A percentile compares a stretch with the other conserved stretches of the same genome.
These are phyloP conservation scores for Luzula sylvatica DNA, from an alignment of 176 grass and related monocot species.

Conservation along the genomic window DNA sequence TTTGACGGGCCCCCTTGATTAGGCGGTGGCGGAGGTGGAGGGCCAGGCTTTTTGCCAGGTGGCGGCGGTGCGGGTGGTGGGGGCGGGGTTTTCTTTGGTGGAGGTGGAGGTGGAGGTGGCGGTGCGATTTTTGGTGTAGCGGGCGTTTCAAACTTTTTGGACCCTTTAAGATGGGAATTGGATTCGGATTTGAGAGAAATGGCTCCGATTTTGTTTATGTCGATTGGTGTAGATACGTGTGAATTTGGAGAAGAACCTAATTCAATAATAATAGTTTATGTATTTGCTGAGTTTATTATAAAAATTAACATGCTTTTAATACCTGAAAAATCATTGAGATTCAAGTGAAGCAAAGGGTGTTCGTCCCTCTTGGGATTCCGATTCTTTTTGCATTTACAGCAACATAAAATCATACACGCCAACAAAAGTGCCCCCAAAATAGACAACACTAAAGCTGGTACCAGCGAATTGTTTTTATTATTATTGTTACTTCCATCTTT, in stretches of 20 bases:
- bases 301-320: not conserved
- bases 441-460: constrained; percentile 25
- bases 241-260: constrained; percentile 42
- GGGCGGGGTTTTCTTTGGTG: constrained; percentile 2
- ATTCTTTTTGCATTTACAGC: constrained; percentile 33
- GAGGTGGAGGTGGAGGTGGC: constrained; percentile 36
- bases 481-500: constrained; percentile 6
- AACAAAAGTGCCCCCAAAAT: constrained; percentile 29
- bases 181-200: not conserved
- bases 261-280: too few species aligned
- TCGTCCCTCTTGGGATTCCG: constrained; percentile 26
- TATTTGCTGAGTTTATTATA: too few species aligned
- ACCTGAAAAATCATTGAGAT: constrained; percentile 48
- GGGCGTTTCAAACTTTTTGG: too few species aligned
- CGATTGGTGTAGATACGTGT: constrained; percentile 29
- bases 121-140: constrained; percentile 8
- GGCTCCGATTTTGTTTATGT: constrained; percentile 46
- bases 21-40: constrained; percentile 10
- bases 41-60: constrained; percentile 16
- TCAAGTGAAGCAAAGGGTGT: constrained; percentile 40
- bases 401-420: constrained; percentile 32
- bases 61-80: constrained; percentile 37
- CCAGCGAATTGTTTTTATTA: constrained; percentile 11
- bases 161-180: not conserved
- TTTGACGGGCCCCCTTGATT: constrained; percentile 25